phyloP scores from a whole-genome alignment of 331 rosid genomes.

The Cydonia oblonga region DNA sequence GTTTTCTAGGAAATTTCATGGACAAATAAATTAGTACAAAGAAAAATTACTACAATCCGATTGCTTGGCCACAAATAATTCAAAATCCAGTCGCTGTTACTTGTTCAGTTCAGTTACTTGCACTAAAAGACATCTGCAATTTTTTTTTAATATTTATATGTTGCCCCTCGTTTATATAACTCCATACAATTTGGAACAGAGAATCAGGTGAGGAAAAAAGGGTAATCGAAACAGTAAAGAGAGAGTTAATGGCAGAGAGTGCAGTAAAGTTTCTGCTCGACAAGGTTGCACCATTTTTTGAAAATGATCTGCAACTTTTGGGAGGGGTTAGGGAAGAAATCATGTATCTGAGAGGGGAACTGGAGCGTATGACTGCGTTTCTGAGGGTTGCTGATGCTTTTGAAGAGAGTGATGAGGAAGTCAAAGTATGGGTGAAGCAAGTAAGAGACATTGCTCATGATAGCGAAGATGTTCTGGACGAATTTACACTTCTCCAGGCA shows the following conservation, averaged over 20 bases:
- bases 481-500: not conserved
- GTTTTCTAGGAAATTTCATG: no score
- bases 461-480: conserved; percentile 16
- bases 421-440: conserved; percentile 22
- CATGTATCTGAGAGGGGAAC: conserved; percentile 1
- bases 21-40: no score
- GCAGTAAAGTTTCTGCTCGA: not conserved
- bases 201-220: not conserved
- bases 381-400: conserved; percentile 1
- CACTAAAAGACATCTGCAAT: not conserved
- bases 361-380: conserved; percentile 10
- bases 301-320: not conserved
- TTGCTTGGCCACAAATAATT: not conserved
- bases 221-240: not conserved
- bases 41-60: not conserved
- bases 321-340: conserved; percentile 1
- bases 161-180: not conserved
- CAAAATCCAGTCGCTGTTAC: not conserved
- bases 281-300: conserved; percentile 4
- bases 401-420: conserved; percentile 2
- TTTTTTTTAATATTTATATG: not conserved
- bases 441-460: conserved; percentile 8
- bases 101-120: not conserved
- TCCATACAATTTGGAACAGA: not conserved
- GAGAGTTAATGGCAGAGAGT: conserved; percentile 15